These are phyloP conservation scores for Neopestalotiopsis clavispora DNA, from an alignment of 2,329 filamentous ascomycete genomes.

Conservation along the genomic window DNA sequence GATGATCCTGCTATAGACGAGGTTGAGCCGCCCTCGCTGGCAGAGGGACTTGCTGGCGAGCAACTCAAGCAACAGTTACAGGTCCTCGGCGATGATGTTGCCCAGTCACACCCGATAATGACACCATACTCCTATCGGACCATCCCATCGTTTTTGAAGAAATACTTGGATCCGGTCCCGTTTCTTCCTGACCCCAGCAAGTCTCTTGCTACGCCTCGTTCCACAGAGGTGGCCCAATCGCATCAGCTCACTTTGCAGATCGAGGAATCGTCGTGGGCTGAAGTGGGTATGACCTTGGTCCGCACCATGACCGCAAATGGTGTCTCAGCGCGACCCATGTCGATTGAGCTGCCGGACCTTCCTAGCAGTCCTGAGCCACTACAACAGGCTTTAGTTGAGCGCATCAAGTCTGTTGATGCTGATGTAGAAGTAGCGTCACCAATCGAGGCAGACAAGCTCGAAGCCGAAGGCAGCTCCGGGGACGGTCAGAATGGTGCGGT, in stretches of 20 bases:
- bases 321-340: slow-evolving; percentile 38
- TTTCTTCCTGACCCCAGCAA: slow-evolving; percentile 61
- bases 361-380: slow-evolving; percentile 35
- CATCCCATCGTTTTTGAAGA: slow-evolving; percentile 56
- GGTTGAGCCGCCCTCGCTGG: slow-evolving; percentile 65
- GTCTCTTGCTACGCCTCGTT: slow-evolving; percentile 27
- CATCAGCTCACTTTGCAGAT: slow-evolving; percentile 35
- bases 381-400: slow-evolving; percentile 28
- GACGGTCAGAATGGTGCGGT: slow-evolving; percentile 35
- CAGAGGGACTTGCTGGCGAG: slow-evolving; percentile 67
- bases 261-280: slow-evolving; percentile 44
- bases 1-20: slow-evolving; percentile 68
- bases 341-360: slow-evolving; percentile 42
- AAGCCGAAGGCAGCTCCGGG: slow-evolving; percentile 44
- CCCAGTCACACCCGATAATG: slow-evolving; percentile 66
- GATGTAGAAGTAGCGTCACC: slow-evolving; percentile 20
- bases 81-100: slow-evolving; percentile 58
- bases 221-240: slow-evolving; percentile 18
- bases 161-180: slow-evolving; percentile 64
- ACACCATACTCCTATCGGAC: slow-evolving; percentile 57
- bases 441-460: slow-evolving; percentile 20
- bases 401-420: slow-evolving; percentile 22
- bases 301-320: slow-evolving; percentile 40
- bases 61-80: slow-evolving; percentile 62
- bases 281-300: slow-evolving; percentile 47